Evolutionary conservation across 2,329 filamentous ascomycete genomes (phyloP).

Genomic region (Alternaria brassicicola): DNA sequence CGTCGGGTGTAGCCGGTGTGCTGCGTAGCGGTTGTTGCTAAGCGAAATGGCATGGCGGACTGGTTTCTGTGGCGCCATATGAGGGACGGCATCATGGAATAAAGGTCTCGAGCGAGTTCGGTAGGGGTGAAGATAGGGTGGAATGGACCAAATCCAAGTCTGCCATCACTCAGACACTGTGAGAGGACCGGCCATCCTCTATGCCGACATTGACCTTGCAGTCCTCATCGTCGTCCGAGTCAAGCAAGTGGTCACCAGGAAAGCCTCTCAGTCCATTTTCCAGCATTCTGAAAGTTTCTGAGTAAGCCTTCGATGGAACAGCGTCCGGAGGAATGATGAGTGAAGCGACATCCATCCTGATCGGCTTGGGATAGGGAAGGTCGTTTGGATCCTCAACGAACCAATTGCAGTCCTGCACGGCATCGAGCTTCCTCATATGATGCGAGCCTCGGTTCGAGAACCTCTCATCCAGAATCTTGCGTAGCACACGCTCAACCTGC

Average conservation of each 20-base stretch:
- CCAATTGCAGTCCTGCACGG: slow-evolving; percentile 21
- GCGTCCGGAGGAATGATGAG: slow-evolving; percentile 37
- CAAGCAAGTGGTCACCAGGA: slow-evolving; percentile 15
- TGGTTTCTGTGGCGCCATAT: not conserved
- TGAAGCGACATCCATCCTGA: slow-evolving; percentile 27
- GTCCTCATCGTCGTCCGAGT: slow-evolving; percentile 5
- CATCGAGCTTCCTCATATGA: slow-evolving; percentile 11
- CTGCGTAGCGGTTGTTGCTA: not conserved
- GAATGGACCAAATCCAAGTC: not conserved
- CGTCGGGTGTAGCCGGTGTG: not conserved
- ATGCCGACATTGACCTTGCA: not conserved
- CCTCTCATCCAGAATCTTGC: slow-evolving; percentile 44
- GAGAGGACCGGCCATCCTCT: not conserved
- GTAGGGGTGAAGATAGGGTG: not conserved
- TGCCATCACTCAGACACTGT: slow-evolving; percentile 2
- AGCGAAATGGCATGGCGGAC: not conserved
- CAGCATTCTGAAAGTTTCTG: slow-evolving; percentile 37
- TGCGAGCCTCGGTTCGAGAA: slow-evolving; percentile 27
- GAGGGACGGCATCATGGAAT: not conserved
- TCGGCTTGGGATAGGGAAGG: slow-evolving; percentile 17
- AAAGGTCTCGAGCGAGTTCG: not conserved
- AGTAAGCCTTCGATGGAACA: slow-evolving; percentile 39
- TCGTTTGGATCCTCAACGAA: slow-evolving; percentile 28
- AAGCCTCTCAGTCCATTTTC: slow-evolving; percentile 28
- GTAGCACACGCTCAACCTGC: slow-evolving; percentile 44